Conservation (phyloP, 1,284 basidiomycete species). For the Caloboletus firmus region DNA sequence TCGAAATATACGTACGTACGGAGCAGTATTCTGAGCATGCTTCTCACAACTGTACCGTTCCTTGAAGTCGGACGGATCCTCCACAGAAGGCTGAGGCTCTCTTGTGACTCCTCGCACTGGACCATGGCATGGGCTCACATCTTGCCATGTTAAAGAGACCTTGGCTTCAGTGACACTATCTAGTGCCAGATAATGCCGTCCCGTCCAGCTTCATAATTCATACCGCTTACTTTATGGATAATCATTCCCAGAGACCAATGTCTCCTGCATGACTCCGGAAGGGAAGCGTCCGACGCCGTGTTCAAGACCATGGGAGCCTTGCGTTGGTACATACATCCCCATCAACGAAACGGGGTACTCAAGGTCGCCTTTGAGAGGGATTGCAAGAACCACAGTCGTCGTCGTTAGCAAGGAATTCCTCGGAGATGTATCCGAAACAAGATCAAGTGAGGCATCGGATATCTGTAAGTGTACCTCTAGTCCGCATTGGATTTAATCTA, state of each 20-base stretch:
- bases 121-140: background rate
- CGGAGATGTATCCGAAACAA: slow-evolving; percentile 73
- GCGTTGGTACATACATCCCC: slow-evolving; percentile 56
- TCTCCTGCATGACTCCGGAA: slow-evolving; percentile 66
- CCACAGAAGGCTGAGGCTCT: no score
- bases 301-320: slow-evolving; percentile 45
- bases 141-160: background rate
- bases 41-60: no score
- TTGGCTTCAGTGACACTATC: background rate
- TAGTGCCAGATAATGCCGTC: background rate
- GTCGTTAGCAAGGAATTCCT: slow-evolving; percentile 72
- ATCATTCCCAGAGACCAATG: slow-evolving; percentile 72
- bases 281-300: slow-evolving; percentile 46
- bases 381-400: slow-evolving; percentile 78
- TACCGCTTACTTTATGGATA: slow-evolving; percentile 59
- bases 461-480: no score
- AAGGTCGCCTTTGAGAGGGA: slow-evolving; percentile 57
- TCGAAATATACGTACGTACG: no score
- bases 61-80: no score
- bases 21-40: no score
- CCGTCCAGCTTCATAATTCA: background rate
- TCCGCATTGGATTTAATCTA: no score
- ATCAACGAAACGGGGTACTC: slow-evolving; percentile 54
- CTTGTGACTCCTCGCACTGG: no score
- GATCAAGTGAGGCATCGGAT: slow-evolving; percentile 55